These are phyloP conservation scores for Gaeumannomyces tritici DNA, from an alignment of 2,329 filamentous ascomycete genomes.

Conservation along the genomic window DNA sequence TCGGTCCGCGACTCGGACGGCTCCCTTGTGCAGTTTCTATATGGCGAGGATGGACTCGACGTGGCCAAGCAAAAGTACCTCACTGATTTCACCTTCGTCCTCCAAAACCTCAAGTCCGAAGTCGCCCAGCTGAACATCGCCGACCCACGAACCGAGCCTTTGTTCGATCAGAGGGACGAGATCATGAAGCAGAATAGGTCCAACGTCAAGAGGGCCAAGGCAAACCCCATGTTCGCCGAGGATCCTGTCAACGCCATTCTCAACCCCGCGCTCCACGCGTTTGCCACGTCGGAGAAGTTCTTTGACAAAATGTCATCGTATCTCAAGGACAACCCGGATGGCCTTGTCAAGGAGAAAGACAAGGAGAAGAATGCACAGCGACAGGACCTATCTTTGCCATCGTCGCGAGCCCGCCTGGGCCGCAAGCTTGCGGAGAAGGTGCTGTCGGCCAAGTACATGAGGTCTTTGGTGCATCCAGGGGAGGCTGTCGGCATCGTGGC, in stretches of 20 bases:
- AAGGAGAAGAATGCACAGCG: slow-evolving; percentile 15
- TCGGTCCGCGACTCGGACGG: slow-evolving; percentile 93
- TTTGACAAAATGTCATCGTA: slow-evolving; percentile 65
- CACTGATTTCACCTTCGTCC: slow-evolving; percentile 79
- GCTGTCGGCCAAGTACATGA: slow-evolving; percentile 86
- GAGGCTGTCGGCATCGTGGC: slow-evolving; percentile 97
- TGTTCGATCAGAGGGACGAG: slow-evolving; percentile 45
- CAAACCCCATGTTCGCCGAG: slow-evolving; percentile 45
- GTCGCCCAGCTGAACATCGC: slow-evolving; percentile 63
- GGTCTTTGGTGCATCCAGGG: slow-evolving; percentile 84
- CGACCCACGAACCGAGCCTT: slow-evolving; percentile 35
- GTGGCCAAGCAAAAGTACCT: slow-evolving; percentile 91
- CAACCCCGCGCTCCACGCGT: slow-evolving; percentile 68
- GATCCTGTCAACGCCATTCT: slow-evolving; percentile 69
- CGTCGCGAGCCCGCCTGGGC: slow-evolving; percentile 28
- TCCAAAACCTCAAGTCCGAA: slow-evolving; percentile 76
- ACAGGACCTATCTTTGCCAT: slow-evolving; percentile 17
- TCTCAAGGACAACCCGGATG: slow-evolving; percentile 64
- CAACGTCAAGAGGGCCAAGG: slow-evolving; percentile 61
- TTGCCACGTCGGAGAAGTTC: slow-evolving; percentile 85
- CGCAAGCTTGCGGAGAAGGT: slow-evolving; percentile 75
- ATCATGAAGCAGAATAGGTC: slow-evolving; percentile 74
- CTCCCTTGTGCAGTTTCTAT: slow-evolving; percentile 86
- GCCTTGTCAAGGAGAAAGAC: slow-evolving; percentile 41
- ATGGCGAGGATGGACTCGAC: slow-evolving; percentile 92